Evolutionary conservation across 495 filamentous ascomycete species (phyloP), one percentile per base, ranked within the genome.

Genomic region (Aspergillus hancockii): DNA sequence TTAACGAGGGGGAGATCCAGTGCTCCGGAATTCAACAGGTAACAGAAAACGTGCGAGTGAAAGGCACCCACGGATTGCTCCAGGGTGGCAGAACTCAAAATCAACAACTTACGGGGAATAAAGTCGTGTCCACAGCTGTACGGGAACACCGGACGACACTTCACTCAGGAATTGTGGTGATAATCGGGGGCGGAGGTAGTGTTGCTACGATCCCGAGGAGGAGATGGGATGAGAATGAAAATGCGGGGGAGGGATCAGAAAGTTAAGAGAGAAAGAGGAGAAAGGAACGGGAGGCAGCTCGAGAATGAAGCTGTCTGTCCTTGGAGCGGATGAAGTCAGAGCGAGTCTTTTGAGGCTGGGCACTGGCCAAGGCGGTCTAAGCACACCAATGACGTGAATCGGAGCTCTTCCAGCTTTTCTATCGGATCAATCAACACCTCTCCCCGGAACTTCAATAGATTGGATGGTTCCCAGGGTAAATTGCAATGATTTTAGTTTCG

Each of bases 71-170:
- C 32, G 38, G 51, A 25, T 53, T 22, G 67, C 79, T 51, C 74
- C 55, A 77, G 80, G 59, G 68, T 75, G 21, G 76, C 77, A 65
- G 80, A 84, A 76, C 40, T 55, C 41, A 55, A 55, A 55, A 55
- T n/a, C 19, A 50, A 18, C 54, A 28, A 46, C 23, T 43, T 18
- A 46, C 54, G 54, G 41, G 21, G 9, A 19, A 38, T 47, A n/a
- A 25, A 40, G 41, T 53, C 9, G 21, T 43, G 22, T 51, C 2
- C 6, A 51, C 49, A 8, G 10, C 4, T 14, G 32, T 36, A 14
- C 32, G 32, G 13, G 22, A 32, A 36, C 28, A 36, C 32, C 49
- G 25, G 19, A 7, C 8, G 34, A 52, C 49, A 16, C 43, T 47
- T 23, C 21, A 47, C 18, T 47, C 43, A 22, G 19, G 19, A 47